These are phyloP conservation scores for Clathrospora elynae DNA, from an alignment of 2,329 filamentous ascomycete species.

Conservation along the genomic window DNA sequence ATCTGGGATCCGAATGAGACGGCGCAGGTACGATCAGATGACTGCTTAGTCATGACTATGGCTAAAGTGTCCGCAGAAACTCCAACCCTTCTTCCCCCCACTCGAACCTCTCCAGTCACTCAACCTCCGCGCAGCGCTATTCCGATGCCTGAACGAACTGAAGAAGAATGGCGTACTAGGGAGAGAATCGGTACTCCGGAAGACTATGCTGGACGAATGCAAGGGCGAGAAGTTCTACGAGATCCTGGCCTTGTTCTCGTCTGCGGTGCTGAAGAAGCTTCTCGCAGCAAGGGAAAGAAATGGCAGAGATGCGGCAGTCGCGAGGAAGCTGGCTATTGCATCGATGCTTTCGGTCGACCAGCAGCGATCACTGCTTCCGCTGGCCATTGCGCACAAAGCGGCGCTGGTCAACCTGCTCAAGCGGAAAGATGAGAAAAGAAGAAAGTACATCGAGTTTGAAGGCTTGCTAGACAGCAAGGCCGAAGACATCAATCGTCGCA, in stretches of 20 bases:
- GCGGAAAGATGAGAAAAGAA: slow-evolving; percentile 64
- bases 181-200: slow-evolving; percentile 78
- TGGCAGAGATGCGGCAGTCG: slow-evolving; percentile 44
- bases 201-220: slow-evolving; percentile 97
- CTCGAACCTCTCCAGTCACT: slow-evolving; percentile 87
- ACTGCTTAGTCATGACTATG: neutral
- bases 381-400: slow-evolving; percentile 74
- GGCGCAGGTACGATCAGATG: slow-evolving; percentile 61
- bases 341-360: slow-evolving; percentile 36
- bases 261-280: slow-evolving; percentile 75
- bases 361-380: slow-evolving; percentile 59
- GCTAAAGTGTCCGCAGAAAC: slow-evolving; percentile 63
- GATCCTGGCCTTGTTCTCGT: slow-evolving; percentile 81
- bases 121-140: slow-evolving; percentile 83
- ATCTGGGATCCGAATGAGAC: slow-evolving; percentile 81
- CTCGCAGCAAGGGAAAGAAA: slow-evolving; percentile 58
- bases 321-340: slow-evolving; percentile 57
- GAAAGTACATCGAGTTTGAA: slow-evolving; percentile 67
- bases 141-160: slow-evolving; percentile 77
- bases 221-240: slow-evolving; percentile 90
- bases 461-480: slow-evolving; percentile 68
- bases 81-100: slow-evolving; percentile 88
- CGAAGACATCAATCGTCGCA: slow-evolving; percentile 60
- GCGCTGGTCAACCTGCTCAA: slow-evolving; percentile 66
- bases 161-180: slow-evolving; percentile 88